Conservation (phyloP, 192 early-diverging fungal species). For the Backusella parvicylindrica region DNA sequence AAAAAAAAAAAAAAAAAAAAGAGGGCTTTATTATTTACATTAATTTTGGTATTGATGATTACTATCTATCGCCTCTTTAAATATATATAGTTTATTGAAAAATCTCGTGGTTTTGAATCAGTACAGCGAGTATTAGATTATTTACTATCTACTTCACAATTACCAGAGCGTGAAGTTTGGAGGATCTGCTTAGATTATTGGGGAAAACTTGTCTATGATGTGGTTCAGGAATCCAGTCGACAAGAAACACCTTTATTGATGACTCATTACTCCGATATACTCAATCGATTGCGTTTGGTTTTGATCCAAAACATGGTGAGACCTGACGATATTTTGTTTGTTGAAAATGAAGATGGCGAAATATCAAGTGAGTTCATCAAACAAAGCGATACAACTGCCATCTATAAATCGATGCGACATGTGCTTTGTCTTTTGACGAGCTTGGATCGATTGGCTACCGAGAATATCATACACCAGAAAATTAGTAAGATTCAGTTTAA, state of each 20-base stretch:
- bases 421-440: neutral
- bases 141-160: neutral
- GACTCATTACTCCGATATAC: neutral
- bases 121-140: neutral
- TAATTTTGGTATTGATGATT: neutral
- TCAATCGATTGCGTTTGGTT: neutral
- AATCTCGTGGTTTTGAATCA: neutral
- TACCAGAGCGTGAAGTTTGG: conserved; percentile 16
- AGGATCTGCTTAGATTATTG: conserved; percentile 25
- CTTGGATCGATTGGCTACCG: neutral
- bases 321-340: conserved; percentile 13
- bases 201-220: conserved; percentile 12
- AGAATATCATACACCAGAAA: conserved; percentile 9
- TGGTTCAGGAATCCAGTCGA: neutral
- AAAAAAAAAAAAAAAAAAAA: too few species aligned
- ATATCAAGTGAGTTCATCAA: conserved; percentile 4
- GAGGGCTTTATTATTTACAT: neutral
- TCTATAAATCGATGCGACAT: conserved; percentile 5
- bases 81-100: neutral
- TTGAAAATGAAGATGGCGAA: conserved; percentile 16
- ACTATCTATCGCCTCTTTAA: too few species aligned
- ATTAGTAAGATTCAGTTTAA: neutral
- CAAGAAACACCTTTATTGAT: neutral
- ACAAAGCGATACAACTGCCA: conserved; percentile 15
- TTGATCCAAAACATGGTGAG: conserved; percentile 15